These are phyloP conservation scores for Arthrobotrys sinensis DNA, from an alignment of 2,329 filamentous ascomycete genomes.

Conservation along the genomic window DNA sequence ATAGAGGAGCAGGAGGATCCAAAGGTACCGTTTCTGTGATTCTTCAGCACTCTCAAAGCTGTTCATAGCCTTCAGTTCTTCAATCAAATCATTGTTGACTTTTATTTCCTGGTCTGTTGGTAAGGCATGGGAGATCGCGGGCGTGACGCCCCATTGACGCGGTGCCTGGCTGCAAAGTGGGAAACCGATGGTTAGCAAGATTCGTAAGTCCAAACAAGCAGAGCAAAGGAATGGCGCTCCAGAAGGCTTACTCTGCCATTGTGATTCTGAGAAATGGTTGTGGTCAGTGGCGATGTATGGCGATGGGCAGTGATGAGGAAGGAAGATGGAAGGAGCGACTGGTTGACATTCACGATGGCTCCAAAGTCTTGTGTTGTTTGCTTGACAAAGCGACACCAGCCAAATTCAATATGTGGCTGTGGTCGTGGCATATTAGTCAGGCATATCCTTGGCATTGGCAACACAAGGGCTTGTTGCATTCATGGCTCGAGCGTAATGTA, in stretches of 20 bases:
- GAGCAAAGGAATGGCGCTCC: neutral
- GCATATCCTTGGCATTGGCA: neutral
- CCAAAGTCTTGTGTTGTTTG: slow-evolving; percentile 30
- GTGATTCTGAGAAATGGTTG: slow-evolving; percentile 5
- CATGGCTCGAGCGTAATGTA: neutral
- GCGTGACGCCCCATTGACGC: slow-evolving; percentile 79
- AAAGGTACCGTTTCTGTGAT: slow-evolving; percentile 81
- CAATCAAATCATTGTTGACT: slow-evolving; percentile 82
- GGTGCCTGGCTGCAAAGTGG: slow-evolving; percentile 41
- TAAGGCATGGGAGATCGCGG: slow-evolving; percentile 82
- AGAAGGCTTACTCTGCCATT: slow-evolving; percentile 44
- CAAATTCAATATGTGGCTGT: slow-evolving; percentile 13
- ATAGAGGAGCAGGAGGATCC: slow-evolving; percentile 57
- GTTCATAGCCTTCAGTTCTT: slow-evolving; percentile 88
- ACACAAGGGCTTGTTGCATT: neutral
- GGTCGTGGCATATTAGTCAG: neutral
- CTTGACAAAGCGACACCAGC: neutral
- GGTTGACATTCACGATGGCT: slow-evolving; percentile 23
- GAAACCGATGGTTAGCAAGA: slow-evolving; percentile 17
- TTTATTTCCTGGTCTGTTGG: slow-evolving; percentile 84
- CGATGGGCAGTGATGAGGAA: slow-evolving; percentile 21
- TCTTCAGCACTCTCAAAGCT: slow-evolving; percentile 90
- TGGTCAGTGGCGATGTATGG: slow-evolving; percentile 7
- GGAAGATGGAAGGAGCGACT: slow-evolving; percentile 31
- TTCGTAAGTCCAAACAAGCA: neutral